Evolutionary conservation across 352 stramenopile genomes (phyloP), one percentile per base, ranked within the genome.

Genomic region (Pythium coloratum): DNA sequence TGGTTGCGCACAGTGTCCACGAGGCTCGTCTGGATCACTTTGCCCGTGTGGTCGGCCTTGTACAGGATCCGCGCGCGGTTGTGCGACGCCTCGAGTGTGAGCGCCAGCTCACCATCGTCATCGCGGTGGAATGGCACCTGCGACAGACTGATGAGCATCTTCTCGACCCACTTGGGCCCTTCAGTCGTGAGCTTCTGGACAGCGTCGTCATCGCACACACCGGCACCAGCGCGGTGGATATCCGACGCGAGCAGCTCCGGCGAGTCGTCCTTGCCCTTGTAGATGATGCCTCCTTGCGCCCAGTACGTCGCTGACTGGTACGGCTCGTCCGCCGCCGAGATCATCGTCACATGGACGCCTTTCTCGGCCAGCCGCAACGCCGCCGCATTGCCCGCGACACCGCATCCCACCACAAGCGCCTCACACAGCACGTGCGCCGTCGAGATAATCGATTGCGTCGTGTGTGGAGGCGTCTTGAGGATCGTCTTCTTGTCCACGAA

Each of bases 201-300:
- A 1, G 95, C 95, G 13, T 77, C 71, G 49, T 97, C 84, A 54
- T 97, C 84, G 67, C 94, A 98, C 8, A 97, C 76, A 12, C 94
- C 91, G 24, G 93, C 93, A 32, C 93, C 93, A n/a, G 93, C 91
- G 32, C 83, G 76, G 65, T 97, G 86, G n/a, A 98, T 94, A 67
- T 98, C 94, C 0, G 86, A 81, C 2, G 94, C 92, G 20, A 98
- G 72, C 54, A 92, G 74, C 9, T 86, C 75, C 0, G 92, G 88
- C 26, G 89, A 86, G 72, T 98, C 95, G 64, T 96, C 86, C 32
- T 85, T 70, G 36, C 83, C 81, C 67, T 93, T 92, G 80, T 98
- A 99, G 64, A 99, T 98, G 66, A 99, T 98, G 2, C 96, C 96
- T 26, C 96, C 96, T 66, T 99, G 96, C 6, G 96, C 96, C 79